A percentile compares a stretch with the other conserved stretches of the same genome.
phyloP scores from a whole-genome alignment of 257 asterid genomes.

The Ophiorrhiza pumila region DNA sequence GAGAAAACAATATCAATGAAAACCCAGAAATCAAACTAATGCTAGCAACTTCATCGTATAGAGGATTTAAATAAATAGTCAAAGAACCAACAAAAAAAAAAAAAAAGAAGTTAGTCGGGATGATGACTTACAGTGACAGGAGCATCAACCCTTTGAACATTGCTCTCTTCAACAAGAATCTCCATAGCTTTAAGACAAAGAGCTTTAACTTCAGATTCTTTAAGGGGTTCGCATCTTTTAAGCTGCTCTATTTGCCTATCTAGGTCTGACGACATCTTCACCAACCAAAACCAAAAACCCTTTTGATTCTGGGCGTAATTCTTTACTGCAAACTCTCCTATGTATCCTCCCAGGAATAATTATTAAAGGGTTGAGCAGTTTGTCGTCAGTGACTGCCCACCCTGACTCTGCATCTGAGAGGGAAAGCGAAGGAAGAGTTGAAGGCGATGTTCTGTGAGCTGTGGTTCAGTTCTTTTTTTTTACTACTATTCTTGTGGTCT shows the following conservation, averaged over 20 bases:
- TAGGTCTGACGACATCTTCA: slow-evolving; percentile 90
- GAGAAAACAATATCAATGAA: not conserved
- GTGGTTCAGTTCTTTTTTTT: not conserved
- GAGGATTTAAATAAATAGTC: not conserved
- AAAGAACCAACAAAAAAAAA: not conserved
- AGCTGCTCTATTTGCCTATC: slow-evolving; percentile 94
- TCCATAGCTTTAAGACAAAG: slow-evolving; percentile 91
- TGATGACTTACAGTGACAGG: slow-evolving; percentile 70
- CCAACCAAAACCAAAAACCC: slow-evolving; percentile 13
- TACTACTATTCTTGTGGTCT: not conserved
- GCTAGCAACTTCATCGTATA: not conserved
- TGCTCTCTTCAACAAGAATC: slow-evolving; percentile 92
- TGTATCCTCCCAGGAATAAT: not conserved
- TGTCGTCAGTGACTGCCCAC: not conserved
- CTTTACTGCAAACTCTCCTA: not conserved
- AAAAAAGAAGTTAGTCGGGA: not conserved
- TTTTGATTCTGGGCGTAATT: not conserved
- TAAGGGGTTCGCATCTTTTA: slow-evolving; percentile 83
- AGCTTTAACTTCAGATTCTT: slow-evolving; percentile 80
- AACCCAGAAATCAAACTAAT: not conserved
- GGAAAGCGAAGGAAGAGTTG: not conserved
- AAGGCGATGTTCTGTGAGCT: not conserved
- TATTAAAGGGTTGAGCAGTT: not conserved
- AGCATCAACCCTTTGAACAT: slow-evolving; percentile 93
- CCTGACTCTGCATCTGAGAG: not conserved